Evolutionary conservation across 805 yeast species (phyloP), one percentile per base, ranked within the genome.

Genomic region (Komagataella phaffii): DNA sequence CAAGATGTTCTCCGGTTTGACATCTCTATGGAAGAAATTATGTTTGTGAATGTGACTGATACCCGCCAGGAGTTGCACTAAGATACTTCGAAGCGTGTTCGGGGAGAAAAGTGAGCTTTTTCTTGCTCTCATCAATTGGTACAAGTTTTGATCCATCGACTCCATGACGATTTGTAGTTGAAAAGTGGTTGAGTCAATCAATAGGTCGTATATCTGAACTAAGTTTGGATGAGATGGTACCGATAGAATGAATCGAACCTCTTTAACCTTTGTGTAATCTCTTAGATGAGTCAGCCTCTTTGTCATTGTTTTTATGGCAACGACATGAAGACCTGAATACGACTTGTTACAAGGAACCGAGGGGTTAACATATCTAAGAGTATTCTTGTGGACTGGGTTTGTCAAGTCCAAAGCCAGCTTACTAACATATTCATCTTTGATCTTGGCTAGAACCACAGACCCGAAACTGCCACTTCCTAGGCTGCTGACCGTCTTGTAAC

Each of bases 1-100:
- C 57, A 91, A 74, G 23, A 91, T 83, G 65, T 91, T 91, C 61
- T 91, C 97, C 0, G 99, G 98, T 65, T 91, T 91, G 49, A 91
- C 75, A 70, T 91, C 99, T 53, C 99, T 76, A 64, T 91, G 98
- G 60, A 83, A 83, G 60, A 74, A 87, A 8, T 77, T 76, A 58
- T 73, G 69, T 24, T 65, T 63, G 60, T 88, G 99, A 52, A 91
- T 88, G 64, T 91, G 97, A 52, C 80, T 76, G 24, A 90, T 73
- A 3, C 93, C 99, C 52, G 77, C 73, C 53, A 88, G 69, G 1
- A 90, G 64, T 63, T 90, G 97, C 8, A 81, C 66, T 48, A 85
- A 64, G 47, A 88, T 80, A 48, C 88, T 79, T 58, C 75, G 81
- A 54, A 87, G 63, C 3, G 88, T 80, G 24, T 66, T 66, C 1